A percentile compares a stretch with the other conserved stretches of the same genome.
Conservation (phyloP, 805 yeast genomes). For the Yarrowia alimentaria region DNA sequence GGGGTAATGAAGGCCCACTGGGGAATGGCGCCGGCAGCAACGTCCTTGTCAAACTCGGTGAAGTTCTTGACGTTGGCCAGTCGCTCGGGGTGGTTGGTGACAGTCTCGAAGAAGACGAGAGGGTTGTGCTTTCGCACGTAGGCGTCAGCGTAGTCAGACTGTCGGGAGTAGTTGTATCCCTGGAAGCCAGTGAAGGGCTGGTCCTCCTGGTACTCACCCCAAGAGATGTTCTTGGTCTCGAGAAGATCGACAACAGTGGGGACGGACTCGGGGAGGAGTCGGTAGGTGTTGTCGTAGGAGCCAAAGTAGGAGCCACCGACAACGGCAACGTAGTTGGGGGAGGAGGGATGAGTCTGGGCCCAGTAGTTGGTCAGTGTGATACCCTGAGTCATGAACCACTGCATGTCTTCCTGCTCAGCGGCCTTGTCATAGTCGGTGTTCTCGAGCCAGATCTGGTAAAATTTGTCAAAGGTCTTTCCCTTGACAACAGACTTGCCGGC, state of each 20-base stretch:
- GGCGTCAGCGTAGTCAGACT: constrained; percentile 46
- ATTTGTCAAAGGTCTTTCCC: constrained; percentile 46
- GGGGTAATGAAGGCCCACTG: constrained; percentile 57
- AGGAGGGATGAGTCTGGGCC: constrained; percentile 53
- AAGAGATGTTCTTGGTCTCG: constrained; percentile 48
- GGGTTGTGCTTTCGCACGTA: constrained; percentile 57
- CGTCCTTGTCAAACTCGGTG: constrained; percentile 46
- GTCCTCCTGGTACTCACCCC: constrained; percentile 57
- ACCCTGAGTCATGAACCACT: constrained; percentile 46
- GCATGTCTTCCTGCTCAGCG: constrained; percentile 43
- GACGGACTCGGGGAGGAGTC: constrained; percentile 47
- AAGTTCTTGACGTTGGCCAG: constrained; percentile 49
- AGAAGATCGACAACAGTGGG: constrained; percentile 51
- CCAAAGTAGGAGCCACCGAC: constrained; percentile 55
- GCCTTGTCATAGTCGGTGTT: constrained; percentile 54
- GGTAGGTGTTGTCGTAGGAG: constrained; percentile 48
- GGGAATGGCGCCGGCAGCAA: constrained; percentile 45
- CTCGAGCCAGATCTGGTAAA: constrained; percentile 50
- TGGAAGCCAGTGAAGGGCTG: constrained; percentile 53
- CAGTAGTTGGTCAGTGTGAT: constrained; percentile 51
- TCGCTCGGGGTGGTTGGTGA: constrained; percentile 42
- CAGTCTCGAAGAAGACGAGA: constrained; percentile 45
- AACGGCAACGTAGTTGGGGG: constrained; percentile 53
- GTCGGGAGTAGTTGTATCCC: constrained; percentile 49
- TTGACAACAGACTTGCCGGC: constrained; percentile 40